Evolutionary conservation across 2,329 filamentous ascomycete species (phyloP), one percentile per base, ranked within the genome.

Genomic region (Pyrenophora tritici-repentis): DNA sequence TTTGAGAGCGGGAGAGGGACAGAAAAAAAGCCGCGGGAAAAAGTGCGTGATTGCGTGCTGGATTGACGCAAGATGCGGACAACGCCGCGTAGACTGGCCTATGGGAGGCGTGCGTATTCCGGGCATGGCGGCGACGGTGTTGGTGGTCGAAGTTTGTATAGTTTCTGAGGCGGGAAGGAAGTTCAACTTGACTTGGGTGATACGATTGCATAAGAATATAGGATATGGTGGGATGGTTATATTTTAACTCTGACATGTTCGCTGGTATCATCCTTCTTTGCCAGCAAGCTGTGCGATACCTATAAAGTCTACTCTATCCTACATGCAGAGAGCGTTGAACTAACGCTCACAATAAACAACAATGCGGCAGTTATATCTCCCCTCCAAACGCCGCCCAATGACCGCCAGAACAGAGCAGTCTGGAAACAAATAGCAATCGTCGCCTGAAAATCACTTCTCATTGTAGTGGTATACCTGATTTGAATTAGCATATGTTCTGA

Each of bases 381-480:
- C 43, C 39, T 53, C 43, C 40, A 42, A 70, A 73, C 68, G 68
- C 70, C 68, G 59, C 62, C 63, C 63, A 62, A 68, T 70, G 67
- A 61, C 59, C 60, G 51, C 54, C 42, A 18, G 51, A 59, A 47
- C 10, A 38, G 18, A 56, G 31, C 47, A 44, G 32, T 39, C 37
- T 39, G 41, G 34, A 39, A 56, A 36, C 31, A 41, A 26, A 35
- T 39, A 45, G 35, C 42, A 29, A 31, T 42, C 34, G 6, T 37
- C 26, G 9, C 22, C 31, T 37, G 13, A 10, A 31, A 42, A 16
- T 41, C n/a, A 40, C 57, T 82, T 93, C 78, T 95, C 90, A 72
- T 95, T 93, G 79, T 91, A 93, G 75, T 95, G 90, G 74, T 91
- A 95, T 56, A 94, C 87, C 90, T 94, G 59, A 8, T 29, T 6